Evolutionary conservation across 2,329 filamentous ascomycete species (phyloP), one percentile per base, ranked within the genome.

Genomic region (Neonectria punicea): DNA sequence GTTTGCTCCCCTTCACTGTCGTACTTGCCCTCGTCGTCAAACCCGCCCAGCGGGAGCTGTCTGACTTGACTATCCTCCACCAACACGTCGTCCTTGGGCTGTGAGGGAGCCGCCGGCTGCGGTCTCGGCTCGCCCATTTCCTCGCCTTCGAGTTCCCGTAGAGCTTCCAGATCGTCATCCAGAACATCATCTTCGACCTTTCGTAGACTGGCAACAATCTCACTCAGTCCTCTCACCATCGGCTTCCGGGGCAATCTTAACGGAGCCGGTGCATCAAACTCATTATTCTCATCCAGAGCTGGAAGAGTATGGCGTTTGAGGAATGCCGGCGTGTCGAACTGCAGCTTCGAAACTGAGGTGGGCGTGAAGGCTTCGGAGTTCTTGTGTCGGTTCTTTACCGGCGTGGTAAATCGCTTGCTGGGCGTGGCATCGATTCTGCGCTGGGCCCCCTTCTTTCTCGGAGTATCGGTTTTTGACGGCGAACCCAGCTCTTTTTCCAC

Each of bases 91-190:
- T 81, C 77, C 49, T 77, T 76, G 10, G 68, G 64, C 70, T 71
- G 56, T 61, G 66, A 32, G 10, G 71, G 67, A 20, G 70, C 70
- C 11, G 70, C 69, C 14, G 67, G 66, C 56, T 61, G 71, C 61
- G 73, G 70, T 18, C 44, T 70, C 1, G 72, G 64, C 28, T 61
- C 60, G 22, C 70, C 76, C 58, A 65, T 69, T n/a, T 73, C 77
- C 41, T 83, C 85, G 30, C 80, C 77, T 76, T 95, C 92, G 73
- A 91, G 81, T 74, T 94, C 92, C n/a, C 86, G 86, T 74, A 95
- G 80, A 2, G 90, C 88, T 8, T 94, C 92, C 65, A 92, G 80
- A 36, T 95, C 92, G 28, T 94, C 92, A 55, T 93, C 92, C 58
- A 90, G 81, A 18, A 83, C 82, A 49, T 92, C 87, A 57, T 93